A percentile compares a stretch with the other conserved stretches of the same genome.
Evolutionary conservation across 805 yeast species (phyloP).

Genomic region (Kuraishia hungarica): DNA sequence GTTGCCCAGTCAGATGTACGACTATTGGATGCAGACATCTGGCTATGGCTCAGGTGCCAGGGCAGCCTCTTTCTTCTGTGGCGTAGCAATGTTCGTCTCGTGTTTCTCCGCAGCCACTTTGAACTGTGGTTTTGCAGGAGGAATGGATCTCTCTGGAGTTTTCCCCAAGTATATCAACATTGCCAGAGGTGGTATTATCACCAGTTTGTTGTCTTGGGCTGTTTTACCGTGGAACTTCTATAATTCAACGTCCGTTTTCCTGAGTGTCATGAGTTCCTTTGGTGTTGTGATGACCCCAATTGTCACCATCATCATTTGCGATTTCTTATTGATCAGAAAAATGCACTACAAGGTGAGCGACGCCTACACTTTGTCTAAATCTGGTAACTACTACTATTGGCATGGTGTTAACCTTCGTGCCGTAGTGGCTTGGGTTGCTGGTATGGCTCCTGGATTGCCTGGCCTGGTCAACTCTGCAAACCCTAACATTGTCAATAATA

Average conservation of each 20-base stretch:
- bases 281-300: conserved; percentile 31
- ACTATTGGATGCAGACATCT: conserved; percentile 28
- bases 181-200: conserved; percentile 36
- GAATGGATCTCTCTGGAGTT: conserved; percentile 42
- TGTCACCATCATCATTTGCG: conserved; percentile 27
- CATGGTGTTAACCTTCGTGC: conserved; percentile 36
- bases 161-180: conserved; percentile 34
- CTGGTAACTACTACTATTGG: conserved; percentile 28
- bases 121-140: conserved; percentile 34
- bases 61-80: conserved; percentile 40
- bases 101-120: conserved; percentile 31
- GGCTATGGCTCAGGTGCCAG: conserved; percentile 28
- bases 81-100: conserved; percentile 25
- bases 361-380: conserved; percentile 22
- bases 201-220: conserved; percentile 23
- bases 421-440: conserved; percentile 26
- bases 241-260: conserved; percentile 25
- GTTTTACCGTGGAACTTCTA: conserved; percentile 33
- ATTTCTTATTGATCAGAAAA: conserved; percentile 30
- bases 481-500: conserved; percentile 18
- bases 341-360: conserved; percentile 30
- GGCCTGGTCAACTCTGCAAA: conserved; percentile 30
- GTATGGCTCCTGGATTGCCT: conserved; percentile 41
- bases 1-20: conserved; percentile 35
- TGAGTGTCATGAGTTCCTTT: conserved; percentile 20